A percentile compares a stretch with the other conserved stretches of the same genome.
Evolutionary conservation across 169 alveolate species (phyloP).

Genomic region (Plasmodium coatneyi): DNA sequence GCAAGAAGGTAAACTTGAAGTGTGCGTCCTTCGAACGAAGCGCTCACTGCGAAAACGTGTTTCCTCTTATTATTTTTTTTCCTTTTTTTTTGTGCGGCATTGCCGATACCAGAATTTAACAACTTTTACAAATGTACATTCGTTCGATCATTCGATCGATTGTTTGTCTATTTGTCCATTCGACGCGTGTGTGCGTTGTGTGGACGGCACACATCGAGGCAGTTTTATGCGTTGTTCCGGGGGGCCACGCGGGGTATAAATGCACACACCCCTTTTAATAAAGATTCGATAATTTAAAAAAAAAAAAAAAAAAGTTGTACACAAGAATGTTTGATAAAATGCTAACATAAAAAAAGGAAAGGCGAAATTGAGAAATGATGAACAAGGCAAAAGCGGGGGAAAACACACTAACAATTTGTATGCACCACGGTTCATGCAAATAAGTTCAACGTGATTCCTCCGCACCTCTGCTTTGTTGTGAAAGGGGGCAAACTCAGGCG

Average conservation of each 20-base stretch:
- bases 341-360: constrained; percentile 17
- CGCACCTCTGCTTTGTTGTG: background rate
- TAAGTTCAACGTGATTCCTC: background rate
- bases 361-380: background rate
- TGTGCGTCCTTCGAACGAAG: background rate
- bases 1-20: background rate
- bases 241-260: background rate
- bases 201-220: background rate
- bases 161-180: background rate
- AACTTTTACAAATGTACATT: background rate
- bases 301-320: background rate
- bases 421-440: background rate
- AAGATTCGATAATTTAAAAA: constrained; percentile 6
- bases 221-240: background rate
- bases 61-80: background rate
- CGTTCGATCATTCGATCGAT: background rate
- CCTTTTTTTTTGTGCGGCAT: background rate
- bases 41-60: background rate
- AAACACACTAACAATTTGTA: background rate
- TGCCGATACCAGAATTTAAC: constrained; percentile 10
- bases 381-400: background rate
- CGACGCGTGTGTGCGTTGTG: background rate
- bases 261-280: background rate
- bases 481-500: constrained; percentile 5
- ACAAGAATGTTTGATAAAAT: background rate